Conservation (phyloP, 2,329 filamentous ascomycete genomes). For the Penicillium sp. region DNA sequence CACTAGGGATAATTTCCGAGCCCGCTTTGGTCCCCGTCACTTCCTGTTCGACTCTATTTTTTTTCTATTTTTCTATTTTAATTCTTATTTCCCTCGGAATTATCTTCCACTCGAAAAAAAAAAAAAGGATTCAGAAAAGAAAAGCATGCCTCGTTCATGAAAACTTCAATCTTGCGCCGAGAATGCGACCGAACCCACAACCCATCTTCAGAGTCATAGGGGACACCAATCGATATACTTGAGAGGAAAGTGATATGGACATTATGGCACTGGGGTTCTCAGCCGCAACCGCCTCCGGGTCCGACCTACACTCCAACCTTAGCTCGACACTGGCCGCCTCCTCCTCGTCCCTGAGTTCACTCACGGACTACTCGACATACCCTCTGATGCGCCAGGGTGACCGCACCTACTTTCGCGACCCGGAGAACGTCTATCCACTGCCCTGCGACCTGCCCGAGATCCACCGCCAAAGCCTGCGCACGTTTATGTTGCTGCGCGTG, state of each 20-base stretch:
- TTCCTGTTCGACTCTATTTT: conserved; percentile 6
- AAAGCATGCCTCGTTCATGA: conserved; percentile 23
- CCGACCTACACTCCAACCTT: conserved; percentile 34
- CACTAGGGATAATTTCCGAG: conserved; percentile 22
- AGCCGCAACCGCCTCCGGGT: conserved; percentile 29
- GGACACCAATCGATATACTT: conserved; percentile 16
- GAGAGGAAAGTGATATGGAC: conserved; percentile 27
- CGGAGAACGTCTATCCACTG: conserved; percentile 71
- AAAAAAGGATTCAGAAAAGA: conserved; percentile 5
- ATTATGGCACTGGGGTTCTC: conserved; percentile 31
- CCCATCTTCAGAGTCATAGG: conserved; percentile 16
- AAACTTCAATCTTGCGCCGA: conserved; percentile 16
- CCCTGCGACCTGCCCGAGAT: conserved; percentile 84
- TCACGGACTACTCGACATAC: conserved; percentile 43
- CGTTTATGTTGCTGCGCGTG: conserved; percentile 74
- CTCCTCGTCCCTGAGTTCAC: conserved; percentile 35
- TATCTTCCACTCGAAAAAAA: neutral
- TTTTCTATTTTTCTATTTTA: neutral
- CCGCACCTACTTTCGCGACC: conserved; percentile 76
- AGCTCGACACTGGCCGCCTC: conserved; percentile 36
- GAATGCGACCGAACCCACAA: conserved; percentile 27
- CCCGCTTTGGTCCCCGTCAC: conserved; percentile 17
- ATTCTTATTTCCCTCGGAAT: conserved; percentile 1
- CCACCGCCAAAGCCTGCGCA: conserved; percentile 81
- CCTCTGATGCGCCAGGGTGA: conserved; percentile 73